phyloP scores from a whole-genome alignment of 1,284 basidiomycete species.

The Cerioporus squamosus region DNA sequence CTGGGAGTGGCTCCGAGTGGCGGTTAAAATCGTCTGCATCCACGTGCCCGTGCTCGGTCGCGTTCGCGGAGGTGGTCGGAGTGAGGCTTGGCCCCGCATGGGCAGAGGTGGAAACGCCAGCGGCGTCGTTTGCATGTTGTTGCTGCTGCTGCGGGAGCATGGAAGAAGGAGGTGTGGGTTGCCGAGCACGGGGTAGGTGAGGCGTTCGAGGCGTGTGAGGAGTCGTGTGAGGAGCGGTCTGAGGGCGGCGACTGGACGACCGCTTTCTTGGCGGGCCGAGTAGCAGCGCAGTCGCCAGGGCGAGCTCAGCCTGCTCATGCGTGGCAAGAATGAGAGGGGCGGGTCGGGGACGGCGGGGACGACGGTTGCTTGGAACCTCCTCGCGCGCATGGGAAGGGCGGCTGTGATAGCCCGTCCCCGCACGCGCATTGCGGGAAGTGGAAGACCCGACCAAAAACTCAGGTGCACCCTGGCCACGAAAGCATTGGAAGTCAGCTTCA shows the following conservation, averaged over 20 bases:
- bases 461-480: conserved; percentile 22
- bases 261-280: conserved; percentile 1
- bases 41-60: neutral
- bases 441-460: conserved; percentile 30
- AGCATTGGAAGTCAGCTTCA: neutral
- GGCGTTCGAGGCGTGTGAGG: neutral
- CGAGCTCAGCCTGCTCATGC: conserved; percentile 11
- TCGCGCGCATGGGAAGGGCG: neutral
- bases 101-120: neutral
- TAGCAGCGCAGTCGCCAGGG: conserved; percentile 5
- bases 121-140: neutral
- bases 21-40: neutral
- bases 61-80: neutral
- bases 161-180: neutral
- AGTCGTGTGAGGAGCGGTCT: conserved; percentile 8
- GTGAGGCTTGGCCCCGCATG: neutral
- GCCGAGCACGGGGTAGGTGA: neutral
- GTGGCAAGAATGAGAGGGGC: conserved; percentile 23
- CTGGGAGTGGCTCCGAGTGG: conserved; percentile 9
- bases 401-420: conserved; percentile 22
- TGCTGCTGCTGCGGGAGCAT: neutral
- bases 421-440: conserved; percentile 22
- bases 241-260: conserved; percentile 4
- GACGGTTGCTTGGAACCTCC: neutral
- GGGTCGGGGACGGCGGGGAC: conserved; percentile 18